Conservation (phyloP, 1,284 basidiomycete genomes). For the Pulveroboletus sp. region DNA sequence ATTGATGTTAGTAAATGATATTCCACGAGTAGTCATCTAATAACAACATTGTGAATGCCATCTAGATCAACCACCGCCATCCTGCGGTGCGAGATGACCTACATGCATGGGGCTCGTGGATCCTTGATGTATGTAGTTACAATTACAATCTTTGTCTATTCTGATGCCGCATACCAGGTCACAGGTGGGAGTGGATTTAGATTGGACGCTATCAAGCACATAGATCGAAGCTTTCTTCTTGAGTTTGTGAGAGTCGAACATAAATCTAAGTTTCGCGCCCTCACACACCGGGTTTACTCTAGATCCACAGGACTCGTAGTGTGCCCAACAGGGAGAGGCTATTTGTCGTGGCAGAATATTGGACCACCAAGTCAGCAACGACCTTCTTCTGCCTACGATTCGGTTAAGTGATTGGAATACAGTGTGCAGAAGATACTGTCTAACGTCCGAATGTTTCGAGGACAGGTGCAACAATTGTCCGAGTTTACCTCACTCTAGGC, state of each 20-base stretch:
- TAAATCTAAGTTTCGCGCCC: not conserved
- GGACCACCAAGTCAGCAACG: conserved; percentile 60
- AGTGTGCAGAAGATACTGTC: conserved; percentile 55
- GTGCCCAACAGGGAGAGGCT: conserved; percentile 48
- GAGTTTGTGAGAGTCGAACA: conserved; percentile 55
- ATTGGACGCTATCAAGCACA: conserved; percentile 88
- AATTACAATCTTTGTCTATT: not conserved
- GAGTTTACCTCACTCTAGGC: not conserved
- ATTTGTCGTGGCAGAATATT: conserved; percentile 76
- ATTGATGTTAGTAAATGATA: conserved; percentile 50
- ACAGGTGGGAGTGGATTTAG: conserved; percentile 83
- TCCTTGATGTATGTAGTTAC: conserved; percentile 53
- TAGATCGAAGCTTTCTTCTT: conserved; percentile 64
- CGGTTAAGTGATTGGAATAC: not conserved
- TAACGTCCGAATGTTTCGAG: conserved; percentile 61
- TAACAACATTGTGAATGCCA: not conserved
- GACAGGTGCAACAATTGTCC: conserved; percentile 48
- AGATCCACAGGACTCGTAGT: conserved; percentile 56
- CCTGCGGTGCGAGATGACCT: conserved; percentile 74
- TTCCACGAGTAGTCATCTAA: not conserved
- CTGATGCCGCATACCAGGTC: conserved; percentile 46
- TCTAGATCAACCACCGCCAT: conserved; percentile 83
- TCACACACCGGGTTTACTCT: not conserved
- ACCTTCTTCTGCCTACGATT: not conserved
- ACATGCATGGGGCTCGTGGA: conserved; percentile 68